These are phyloP conservation scores for Xerocomus brunneocitrinus DNA, from an alignment of 768 basidiomycete species.

Conservation along the genomic window DNA sequence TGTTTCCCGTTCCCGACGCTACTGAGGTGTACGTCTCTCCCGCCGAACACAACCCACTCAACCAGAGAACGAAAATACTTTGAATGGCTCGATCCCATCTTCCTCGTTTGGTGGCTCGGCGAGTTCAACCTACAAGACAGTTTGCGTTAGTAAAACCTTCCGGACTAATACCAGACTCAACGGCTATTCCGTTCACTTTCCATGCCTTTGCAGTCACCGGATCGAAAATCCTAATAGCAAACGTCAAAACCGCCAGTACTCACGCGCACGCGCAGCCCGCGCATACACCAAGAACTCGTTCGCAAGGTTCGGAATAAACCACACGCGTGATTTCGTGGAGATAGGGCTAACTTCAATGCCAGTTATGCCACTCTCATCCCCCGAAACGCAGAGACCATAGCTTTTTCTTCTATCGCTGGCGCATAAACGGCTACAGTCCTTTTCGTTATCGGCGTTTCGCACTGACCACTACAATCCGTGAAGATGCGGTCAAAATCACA, in stretches of 20 bases:
- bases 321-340: background rate
- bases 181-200: background rate
- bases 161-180: background rate
- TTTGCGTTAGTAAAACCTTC: background rate
- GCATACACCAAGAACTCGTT: background rate
- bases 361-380: too few species aligned
- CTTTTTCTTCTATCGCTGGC: background rate
- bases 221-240: background rate
- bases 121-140: background rate
- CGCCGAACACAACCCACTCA: too few species aligned
- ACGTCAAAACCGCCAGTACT: too few species aligned
- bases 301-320: background rate
- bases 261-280: background rate
- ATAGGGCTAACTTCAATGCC: background rate
- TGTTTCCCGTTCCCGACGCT: too few species aligned
- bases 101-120: background rate
- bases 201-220: background rate
- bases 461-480: background rate
- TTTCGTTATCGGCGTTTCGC: background rate
- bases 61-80: too few species aligned
- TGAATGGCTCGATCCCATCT: background rate
- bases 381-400: background rate
- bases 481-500: background rate
- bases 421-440: background rate
- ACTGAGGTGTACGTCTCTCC: too few species aligned